Conservation (phyloP, 176 grass and related monocot genomes). For the Poa pratensis region DNA sequence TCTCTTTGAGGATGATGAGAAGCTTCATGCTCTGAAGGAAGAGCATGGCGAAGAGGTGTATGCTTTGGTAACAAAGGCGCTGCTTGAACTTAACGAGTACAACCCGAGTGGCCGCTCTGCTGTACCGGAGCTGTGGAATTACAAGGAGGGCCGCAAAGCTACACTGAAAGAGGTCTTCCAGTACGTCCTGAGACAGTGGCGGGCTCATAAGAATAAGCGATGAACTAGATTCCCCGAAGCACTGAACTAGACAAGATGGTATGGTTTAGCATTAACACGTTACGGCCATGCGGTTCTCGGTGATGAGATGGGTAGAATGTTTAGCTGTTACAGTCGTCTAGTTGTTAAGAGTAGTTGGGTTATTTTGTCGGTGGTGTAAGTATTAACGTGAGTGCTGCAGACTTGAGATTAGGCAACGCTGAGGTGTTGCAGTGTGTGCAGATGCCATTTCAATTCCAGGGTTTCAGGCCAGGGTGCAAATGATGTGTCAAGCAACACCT, state of each 20-base stretch:
- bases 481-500: constrained; percentile 6
- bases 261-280: background rate
- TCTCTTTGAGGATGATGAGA: constrained; percentile 47
- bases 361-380: background rate
- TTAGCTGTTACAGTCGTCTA: background rate
- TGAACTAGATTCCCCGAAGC: constrained; percentile 15
- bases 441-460: constrained; percentile 19
- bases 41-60: constrained; percentile 46
- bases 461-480: background rate
- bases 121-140: constrained; percentile 54
- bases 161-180: constrained; percentile 38
- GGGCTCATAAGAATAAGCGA: constrained; percentile 28
- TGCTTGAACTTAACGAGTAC: constrained; percentile 68
- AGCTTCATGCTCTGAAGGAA: constrained; percentile 45
- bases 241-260: background rate
- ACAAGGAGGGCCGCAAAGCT: constrained; percentile 33
- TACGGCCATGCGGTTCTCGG: background rate
- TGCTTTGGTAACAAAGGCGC: constrained; percentile 45
- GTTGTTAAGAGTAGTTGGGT: background rate
- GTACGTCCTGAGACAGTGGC: constrained; percentile 28
- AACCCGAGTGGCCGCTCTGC: constrained; percentile 44
- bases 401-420: background rate
- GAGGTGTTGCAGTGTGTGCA: background rate
- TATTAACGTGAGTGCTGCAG: background rate
- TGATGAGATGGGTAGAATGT: constrained; percentile 5